phyloP scores from a whole-genome alignment of 495 filamentous ascomycete genomes.

The Xylaria venustula region DNA sequence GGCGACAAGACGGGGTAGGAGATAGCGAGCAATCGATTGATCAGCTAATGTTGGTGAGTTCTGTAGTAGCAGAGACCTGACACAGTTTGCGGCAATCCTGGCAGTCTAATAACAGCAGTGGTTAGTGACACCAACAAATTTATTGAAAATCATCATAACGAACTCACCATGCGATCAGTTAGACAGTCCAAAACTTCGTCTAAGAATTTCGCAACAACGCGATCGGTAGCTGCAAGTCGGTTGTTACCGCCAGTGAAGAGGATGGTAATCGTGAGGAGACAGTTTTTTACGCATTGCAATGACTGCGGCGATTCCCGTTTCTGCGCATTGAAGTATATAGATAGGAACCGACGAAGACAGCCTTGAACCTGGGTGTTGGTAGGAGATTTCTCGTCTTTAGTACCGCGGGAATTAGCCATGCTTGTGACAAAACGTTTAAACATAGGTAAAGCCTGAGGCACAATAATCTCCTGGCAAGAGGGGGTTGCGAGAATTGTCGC shows the following conservation, averaged over 20 bases:
- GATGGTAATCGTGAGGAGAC: slow-evolving; percentile 81
- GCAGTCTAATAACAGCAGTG: slow-evolving; percentile 53
- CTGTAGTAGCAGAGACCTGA: slow-evolving; percentile 73
- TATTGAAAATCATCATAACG: background rate
- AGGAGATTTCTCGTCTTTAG: slow-evolving; percentile 32
- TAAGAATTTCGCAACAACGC: slow-evolving; percentile 64
- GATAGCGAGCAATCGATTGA: slow-evolving; percentile 67
- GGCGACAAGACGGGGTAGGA: slow-evolving; percentile 72
- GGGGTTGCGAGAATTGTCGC: slow-evolving; percentile 86
- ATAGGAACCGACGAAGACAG: slow-evolving; percentile 74
- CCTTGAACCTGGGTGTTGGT: slow-evolving; percentile 59
- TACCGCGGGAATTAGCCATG: slow-evolving; percentile 53
- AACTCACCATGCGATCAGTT: slow-evolving; percentile 65
- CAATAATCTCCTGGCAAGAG: slow-evolving; percentile 80
- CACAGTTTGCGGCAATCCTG: slow-evolving; percentile 84
- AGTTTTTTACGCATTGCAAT: slow-evolving; percentile 88
- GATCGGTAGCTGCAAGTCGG: slow-evolving; percentile 68
- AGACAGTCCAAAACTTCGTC: slow-evolving; percentile 82
- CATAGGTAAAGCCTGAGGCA: slow-evolving; percentile 87
- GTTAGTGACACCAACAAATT: slow-evolving; percentile 19
- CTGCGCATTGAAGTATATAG: slow-evolving; percentile 79
- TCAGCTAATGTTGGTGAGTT: slow-evolving; percentile 63
- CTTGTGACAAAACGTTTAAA: slow-evolving; percentile 84
- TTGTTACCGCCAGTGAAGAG: slow-evolving; percentile 78
- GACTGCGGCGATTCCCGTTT: slow-evolving; percentile 78